phyloP scores from a whole-genome alignment of 192 early-diverging fungal species.

The Entophlyctis luteolus region DNA sequence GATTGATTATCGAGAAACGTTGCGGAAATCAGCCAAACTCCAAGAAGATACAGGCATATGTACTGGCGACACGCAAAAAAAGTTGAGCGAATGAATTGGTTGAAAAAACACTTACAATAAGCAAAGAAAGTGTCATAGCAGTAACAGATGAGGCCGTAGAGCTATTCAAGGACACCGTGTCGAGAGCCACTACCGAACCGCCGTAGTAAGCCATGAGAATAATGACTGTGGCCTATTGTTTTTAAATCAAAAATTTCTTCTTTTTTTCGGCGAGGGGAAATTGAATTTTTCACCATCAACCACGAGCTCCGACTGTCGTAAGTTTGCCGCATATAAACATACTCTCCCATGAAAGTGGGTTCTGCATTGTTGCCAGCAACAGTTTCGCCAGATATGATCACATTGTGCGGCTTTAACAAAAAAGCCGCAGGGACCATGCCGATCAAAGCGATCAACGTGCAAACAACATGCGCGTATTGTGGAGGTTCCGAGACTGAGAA shows the following conservation, averaged over 20 bases:
- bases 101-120: neutral
- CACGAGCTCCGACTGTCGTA: no score
- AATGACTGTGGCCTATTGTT: neutral
- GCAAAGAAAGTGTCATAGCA: neutral
- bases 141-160: neutral
- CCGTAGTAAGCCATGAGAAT: conserved; percentile 1
- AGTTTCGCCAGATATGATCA: no score
- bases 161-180: neutral
- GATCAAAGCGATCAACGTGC: neutral
- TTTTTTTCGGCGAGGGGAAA: no score
- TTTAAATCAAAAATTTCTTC: no score
- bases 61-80: no score
- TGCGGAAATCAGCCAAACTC: neutral
- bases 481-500: neutral
- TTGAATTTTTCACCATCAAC: no score
- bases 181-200: neutral
- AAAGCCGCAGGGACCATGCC: no score
- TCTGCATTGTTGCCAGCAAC: no score
- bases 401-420: no score
- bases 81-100: no score
- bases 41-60: neutral
- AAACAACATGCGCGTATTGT: neutral
- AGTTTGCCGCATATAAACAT: no score
- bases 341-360: no score
- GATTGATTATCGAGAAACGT: conserved; percentile 6